Base-by-base conservation (phyloP, 139 green algal species). In the Pseudopediastrum boryanum region DNA sequence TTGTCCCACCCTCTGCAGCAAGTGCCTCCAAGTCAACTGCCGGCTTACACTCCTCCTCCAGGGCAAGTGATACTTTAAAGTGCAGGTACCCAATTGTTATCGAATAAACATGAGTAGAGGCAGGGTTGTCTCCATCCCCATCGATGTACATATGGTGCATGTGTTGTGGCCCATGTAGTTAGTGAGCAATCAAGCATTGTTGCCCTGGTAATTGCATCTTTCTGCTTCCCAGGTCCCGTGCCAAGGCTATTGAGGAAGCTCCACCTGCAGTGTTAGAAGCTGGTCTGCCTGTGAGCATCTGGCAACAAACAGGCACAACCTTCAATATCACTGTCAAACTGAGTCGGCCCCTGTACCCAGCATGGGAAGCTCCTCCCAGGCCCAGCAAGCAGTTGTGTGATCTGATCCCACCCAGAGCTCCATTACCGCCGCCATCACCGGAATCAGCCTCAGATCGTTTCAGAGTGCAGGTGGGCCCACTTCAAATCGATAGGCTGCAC, bases 291-390 rank as follows among this genome's bases (percentile, higher is more conserved):
- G 4, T 33, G 12, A 70, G 71, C 21, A 19, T 42, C 41, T 78
- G 71, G 71, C 39, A 59, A 51, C 41, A 54, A 46, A 56, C 71
- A 4, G 71, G 71, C 1, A 70, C 54, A 3, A 43, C 21, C n/a
- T 78, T 78, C 50, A 19, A 8, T 16, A 41, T 78, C 27, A 12
- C 56, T n/a, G 5, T 78, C 23, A 12, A 21, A 29, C 54, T 78
- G 16, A 56, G 41, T 12, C 44, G 42, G 16, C 71, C 71, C 1
- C 39, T 78, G 27, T 78, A 43, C 38, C 27, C 54, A 33, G 54
- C 71, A 50, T 78, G 71, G 71, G 39, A 78, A 56, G 54, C 71
- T 25, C 71, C 71, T 23, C 27, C 25, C 10, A 54, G 25, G 50
- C 71, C 71, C 10, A 21, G 25, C 36, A 70, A 35, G 71, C 71